A percentile compares a stretch with the other conserved stretches of the same genome.
These are phyloP conservation scores for Hericium alpestre DNA, from an alignment of 768 basidiomycete species.

Conservation along the genomic window DNA sequence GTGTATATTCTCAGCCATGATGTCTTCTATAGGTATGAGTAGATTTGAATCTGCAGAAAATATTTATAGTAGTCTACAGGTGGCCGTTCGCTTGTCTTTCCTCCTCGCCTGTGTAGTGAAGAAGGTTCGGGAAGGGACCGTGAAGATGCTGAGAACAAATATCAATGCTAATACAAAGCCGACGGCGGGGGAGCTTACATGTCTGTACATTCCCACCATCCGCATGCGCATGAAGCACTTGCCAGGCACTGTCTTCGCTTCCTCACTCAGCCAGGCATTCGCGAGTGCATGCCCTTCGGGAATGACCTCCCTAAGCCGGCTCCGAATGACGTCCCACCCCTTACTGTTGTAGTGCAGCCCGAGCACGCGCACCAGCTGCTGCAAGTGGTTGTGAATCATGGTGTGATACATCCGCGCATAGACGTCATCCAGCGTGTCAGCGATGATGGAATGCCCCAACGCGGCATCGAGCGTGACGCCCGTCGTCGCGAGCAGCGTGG, in stretches of 20 bases:
- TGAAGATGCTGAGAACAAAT: constrained; percentile 35
- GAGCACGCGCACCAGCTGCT: constrained; percentile 48
- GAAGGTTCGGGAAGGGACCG: constrained; percentile 43
- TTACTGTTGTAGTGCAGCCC: constrained; percentile 44
- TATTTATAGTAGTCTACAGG: too few species aligned
- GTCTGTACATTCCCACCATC: constrained; percentile 44
- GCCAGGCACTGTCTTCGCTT: constrained; percentile 36
- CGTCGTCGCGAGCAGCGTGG: constrained; percentile 38
- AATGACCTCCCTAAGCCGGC: constrained; percentile 32
- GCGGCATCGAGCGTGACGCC: constrained; percentile 39
- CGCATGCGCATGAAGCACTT: constrained; percentile 53
- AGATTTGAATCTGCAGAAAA: too few species aligned
- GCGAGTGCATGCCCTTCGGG: constrained; percentile 37
- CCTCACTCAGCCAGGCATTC: constrained; percentile 39
- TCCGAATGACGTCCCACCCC: constrained; percentile 42
- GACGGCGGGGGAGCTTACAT: constrained; percentile 27
- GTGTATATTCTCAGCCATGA: too few species aligned
- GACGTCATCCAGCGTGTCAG: constrained; percentile 41
- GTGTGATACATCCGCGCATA: constrained; percentile 50
- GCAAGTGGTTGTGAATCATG: constrained; percentile 48
- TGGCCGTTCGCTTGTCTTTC: not conserved
- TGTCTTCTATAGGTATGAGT: too few species aligned
- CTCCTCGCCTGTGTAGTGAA: constrained; percentile 33
- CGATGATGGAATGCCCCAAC: constrained; percentile 30
- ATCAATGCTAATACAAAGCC: not conserved